A percentile compares a stretch with the other conserved stretches of the same genome.
phyloP scores from a whole-genome alignment of 202 grass and related monocot genomes.

The Zoysia matrella region DNA sequence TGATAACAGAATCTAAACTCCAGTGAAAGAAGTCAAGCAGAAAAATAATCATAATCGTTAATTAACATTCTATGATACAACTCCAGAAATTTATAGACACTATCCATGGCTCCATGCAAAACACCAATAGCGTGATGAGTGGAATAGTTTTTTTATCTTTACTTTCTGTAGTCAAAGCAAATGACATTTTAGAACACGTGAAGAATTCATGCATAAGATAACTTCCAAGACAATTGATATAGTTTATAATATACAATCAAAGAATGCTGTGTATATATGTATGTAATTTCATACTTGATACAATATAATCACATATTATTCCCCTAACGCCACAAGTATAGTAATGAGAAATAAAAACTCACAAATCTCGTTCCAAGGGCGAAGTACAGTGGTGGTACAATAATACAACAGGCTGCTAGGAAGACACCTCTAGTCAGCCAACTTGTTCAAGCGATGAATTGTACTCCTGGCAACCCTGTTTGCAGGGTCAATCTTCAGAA shows the following conservation, averaged over 20 bases:
- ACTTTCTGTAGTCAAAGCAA: background rate
- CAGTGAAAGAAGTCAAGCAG: background rate
- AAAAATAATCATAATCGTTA: background rate
- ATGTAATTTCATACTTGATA: conserved; percentile 36
- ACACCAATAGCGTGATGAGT: background rate
- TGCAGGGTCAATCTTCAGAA: conserved; percentile 95
- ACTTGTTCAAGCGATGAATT: conserved; percentile 92
- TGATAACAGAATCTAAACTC: background rate
- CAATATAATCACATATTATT: conserved; percentile 46
- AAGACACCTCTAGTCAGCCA: conserved; percentile 79
- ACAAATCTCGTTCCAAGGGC: conserved; percentile 45
- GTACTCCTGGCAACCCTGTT: conserved; percentile 94
- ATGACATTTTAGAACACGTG: conserved; percentile 7
- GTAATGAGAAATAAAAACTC: conserved; percentile 49
- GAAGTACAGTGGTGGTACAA: conserved; percentile 48
- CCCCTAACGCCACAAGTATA: conserved; percentile 53
- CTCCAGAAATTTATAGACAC: background rate
- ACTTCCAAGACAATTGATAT: conserved; percentile 53
- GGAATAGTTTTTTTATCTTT: background rate
- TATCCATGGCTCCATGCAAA: background rate
- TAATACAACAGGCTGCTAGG: conserved; percentile 44
- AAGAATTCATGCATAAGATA: conserved; percentile 18
- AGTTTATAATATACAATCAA: conserved; percentile 62
- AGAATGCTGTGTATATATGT: conserved; percentile 50
- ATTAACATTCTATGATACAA: background rate